Base-by-base conservation (phyloP, 106 monocot species). In the Phalaenopsis equestris region DNA sequence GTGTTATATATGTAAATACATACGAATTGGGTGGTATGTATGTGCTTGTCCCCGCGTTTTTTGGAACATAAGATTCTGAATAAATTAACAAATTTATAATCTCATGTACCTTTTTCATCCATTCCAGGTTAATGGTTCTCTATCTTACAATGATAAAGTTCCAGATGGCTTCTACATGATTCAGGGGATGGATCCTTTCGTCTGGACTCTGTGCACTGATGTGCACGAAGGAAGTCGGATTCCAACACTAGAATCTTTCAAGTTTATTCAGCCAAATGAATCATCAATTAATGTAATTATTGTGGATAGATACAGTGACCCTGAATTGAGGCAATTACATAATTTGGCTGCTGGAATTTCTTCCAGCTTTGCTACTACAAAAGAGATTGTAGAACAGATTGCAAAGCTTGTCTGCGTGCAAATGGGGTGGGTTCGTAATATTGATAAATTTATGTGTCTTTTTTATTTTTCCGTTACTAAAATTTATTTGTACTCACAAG, bases 101-200 rank as follows among this genome's bases (percentile, higher is more conserved):
- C 21, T 79, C 12, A 11, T 49, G 42, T 15, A 57, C 37, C 65
- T 68, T 56, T 78, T 67, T 72, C 46, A 55, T 78, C 12, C 64
- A 46, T 87, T 37, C 79, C 80, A 97, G 97, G 92, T 98, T 30
- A 98, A 91, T 77, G 92, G 91, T 12, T 90, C 84, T 74, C 72
- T 98, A 45, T 94, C 98, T n/a, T 98, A 92, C 75, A 77, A 84
- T 83, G 91, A 94, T 75, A 89, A 83, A 75, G 80, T 98, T 82
- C 94, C 90, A 56, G 98, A 98, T 91, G 98, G 94, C 6, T 98
- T 98, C 73, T 98, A 98, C 86, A 72, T 91, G 78, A 97, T 97
- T 80, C 92, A 90, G 81, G 97, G 97, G 65, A 89, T 97, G 90
- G 94, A 92, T 84, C 98, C 98, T 7, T 91, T 91, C 81, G 94